These are phyloP conservation scores for Boechera stricta DNA, from an alignment of 345 rosid species.

Conservation along the genomic window DNA sequence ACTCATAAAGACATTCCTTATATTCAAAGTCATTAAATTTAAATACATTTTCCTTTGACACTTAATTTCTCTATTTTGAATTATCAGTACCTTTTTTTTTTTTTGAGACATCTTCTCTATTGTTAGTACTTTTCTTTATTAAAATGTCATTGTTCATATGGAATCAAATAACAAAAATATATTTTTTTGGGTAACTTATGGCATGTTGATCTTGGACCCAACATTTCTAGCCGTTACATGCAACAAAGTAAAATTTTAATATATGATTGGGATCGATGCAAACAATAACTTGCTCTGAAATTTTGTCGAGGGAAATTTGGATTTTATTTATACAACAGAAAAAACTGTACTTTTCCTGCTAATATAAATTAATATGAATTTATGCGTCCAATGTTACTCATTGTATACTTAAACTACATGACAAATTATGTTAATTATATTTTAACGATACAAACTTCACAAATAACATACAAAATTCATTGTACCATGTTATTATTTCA, in stretches of 20 bases:
- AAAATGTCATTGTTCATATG: conserved; percentile 11
- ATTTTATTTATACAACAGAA: not conserved
- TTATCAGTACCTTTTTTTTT: no score
- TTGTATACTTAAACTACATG: not conserved
- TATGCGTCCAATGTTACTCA: not conserved
- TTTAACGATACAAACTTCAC: not conserved
- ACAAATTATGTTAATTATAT: not conserved
- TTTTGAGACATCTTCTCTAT: no score
- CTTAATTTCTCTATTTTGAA: not conserved
- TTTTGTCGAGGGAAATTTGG: not conserved
- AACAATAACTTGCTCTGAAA: conserved; percentile 18
- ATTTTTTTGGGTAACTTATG: not conserved
- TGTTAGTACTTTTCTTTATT: not conserved
- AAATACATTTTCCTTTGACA: conserved; percentile 4
- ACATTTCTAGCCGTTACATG: conserved; percentile 34
- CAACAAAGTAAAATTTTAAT: conserved; percentile 1
- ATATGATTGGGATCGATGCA: conserved; percentile 22
- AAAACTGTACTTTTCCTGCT: not conserved
- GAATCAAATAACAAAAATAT: not conserved
- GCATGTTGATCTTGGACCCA: conserved; percentile 29
- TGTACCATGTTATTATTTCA: no score
- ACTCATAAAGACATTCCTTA: conserved; percentile 45
- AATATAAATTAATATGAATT: not conserved
- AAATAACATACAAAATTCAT: not conserved
- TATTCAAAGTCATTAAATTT: conserved; percentile 35